A percentile compares a stretch with the other conserved stretches of the same genome.
phyloP scores from a whole-genome alignment of 2,329 filamentous ascomycete species.

The Phyllosticta capitalensis region DNA sequence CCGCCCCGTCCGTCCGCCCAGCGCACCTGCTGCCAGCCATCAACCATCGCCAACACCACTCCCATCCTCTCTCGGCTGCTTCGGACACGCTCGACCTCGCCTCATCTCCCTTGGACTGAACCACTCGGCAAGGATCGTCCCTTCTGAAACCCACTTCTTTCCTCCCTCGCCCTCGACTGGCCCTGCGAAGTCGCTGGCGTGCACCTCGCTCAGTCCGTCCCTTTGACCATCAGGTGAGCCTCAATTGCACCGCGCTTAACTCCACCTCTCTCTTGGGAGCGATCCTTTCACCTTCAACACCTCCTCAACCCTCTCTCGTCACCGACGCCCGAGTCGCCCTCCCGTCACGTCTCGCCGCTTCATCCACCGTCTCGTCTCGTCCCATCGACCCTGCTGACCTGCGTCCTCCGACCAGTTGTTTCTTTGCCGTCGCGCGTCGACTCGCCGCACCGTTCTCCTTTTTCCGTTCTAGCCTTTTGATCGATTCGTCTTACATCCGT shows the following conservation, averaged over 20 bases:
- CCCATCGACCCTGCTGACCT: conserved; percentile 6
- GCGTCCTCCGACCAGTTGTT: neutral
- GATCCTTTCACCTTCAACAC: neutral
- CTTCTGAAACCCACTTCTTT: neutral
- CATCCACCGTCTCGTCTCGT: no score
- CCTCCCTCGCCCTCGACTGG: conserved; percentile 4
- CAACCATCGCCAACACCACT: conserved; percentile 1
- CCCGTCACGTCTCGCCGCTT: conserved; percentile 4
- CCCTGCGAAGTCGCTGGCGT: conserved; percentile 5
- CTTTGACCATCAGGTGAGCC: conserved; percentile 20
- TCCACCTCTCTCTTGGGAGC: neutral
- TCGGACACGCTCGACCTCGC: conserved; percentile 8
- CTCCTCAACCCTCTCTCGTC: neutral
- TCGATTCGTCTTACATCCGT: conserved; percentile 14
- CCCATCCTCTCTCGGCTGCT: conserved; percentile 7
- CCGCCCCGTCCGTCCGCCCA: neutral
- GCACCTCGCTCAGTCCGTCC: conserved; percentile 7
- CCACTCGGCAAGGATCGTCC: conserved; percentile 11
- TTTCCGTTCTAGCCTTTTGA: neutral
- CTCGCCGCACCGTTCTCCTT: neutral
- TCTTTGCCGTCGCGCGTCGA: neutral
- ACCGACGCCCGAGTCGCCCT: conserved; percentile 5
- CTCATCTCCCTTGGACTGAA: conserved; percentile 9
- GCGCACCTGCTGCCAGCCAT: conserved; percentile 8
- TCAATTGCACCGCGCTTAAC: conserved; percentile 2